Percentiles rank a stretch among this genome's conserved stretches.
phyloP scores from a whole-genome alignment of 495 filamentous ascomycete genomes.

The Xylaria grammica region DNA sequence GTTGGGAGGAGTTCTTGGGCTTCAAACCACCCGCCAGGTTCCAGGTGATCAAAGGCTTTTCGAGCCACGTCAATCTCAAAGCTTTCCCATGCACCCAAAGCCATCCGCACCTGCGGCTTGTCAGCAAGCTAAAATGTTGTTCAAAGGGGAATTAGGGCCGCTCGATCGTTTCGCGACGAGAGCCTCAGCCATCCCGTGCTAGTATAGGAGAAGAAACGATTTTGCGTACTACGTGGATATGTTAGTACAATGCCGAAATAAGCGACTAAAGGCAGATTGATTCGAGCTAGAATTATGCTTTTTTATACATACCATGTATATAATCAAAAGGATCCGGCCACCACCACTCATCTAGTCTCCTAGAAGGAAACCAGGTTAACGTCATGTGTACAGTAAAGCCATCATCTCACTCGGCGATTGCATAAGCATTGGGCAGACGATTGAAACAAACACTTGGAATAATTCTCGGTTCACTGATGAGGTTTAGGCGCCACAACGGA shows the following conservation, averaged over 20 bases:
- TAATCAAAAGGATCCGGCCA: constrained; percentile 45
- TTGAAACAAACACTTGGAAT: not conserved
- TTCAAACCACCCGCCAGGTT: constrained; percentile 71
- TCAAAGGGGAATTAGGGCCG: not conserved
- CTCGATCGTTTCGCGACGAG: not conserved
- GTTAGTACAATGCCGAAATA: not conserved
- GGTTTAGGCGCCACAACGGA: not conserved
- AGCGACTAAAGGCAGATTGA: not conserved
- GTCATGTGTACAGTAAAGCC: not conserved
- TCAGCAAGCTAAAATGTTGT: not conserved
- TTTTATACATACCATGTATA: constrained; percentile 34
- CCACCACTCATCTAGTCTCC: constrained; percentile 14
- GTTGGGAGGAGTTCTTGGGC: constrained; percentile 64
- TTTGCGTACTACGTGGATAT: not conserved
- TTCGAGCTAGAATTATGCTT: not conserved
- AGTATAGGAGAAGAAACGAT: not conserved
- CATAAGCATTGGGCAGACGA: not conserved
- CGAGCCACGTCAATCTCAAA: constrained; percentile 46
- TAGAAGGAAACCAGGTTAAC: constrained; percentile 1
- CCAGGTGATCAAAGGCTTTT: constrained; percentile 53
- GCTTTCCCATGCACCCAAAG: constrained; percentile 53
- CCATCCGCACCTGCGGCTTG: constrained; percentile 17
- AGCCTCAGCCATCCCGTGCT: not conserved
- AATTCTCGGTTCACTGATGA: not conserved
- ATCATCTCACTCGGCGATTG: not conserved